These are phyloP conservation scores for Litsea cubeba DNA, from an alignment of 164 flowering plant species.

Conservation along the genomic window DNA sequence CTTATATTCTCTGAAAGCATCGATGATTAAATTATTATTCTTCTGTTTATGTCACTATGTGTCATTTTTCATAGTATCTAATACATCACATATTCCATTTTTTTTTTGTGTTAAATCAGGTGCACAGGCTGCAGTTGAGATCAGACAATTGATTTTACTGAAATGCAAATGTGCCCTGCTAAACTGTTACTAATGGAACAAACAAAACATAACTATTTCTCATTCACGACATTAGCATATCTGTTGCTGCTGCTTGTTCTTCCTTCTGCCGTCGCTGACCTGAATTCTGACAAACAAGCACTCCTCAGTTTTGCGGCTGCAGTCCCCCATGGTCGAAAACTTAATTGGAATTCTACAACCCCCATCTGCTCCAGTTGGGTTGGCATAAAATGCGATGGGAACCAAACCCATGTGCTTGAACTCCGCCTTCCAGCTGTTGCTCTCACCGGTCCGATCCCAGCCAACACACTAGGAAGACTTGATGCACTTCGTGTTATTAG, in stretches of 20 bases:
- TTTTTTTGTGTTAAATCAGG: background rate
- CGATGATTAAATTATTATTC: background rate
- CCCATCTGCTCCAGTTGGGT: slow-evolving; percentile 57
- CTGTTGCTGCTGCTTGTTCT: slow-evolving; percentile 13
- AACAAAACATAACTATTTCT: slow-evolving; percentile 16
- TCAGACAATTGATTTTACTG: background rate
- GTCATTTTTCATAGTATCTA: too few species aligned
- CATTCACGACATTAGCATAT: background rate
- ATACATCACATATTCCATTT: background rate
- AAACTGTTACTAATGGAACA: slow-evolving; percentile 18
- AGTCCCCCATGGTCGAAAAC: slow-evolving; percentile 46
- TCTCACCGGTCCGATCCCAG: slow-evolving; percentile 48
- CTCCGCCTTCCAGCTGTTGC: slow-evolving; percentile 59
- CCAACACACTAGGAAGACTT: slow-evolving; percentile 46
- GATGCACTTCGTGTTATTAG: slow-evolving; percentile 54
- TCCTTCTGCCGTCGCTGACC: slow-evolving; percentile 33
- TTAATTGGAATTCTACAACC: slow-evolving; percentile 46
- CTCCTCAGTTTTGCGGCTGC: slow-evolving; percentile 49
- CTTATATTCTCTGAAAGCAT: background rate
- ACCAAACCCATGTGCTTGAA: slow-evolving; percentile 30
- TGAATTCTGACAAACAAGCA: slow-evolving; percentile 51
- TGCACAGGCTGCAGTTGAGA: background rate
- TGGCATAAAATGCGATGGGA: slow-evolving; percentile 43
- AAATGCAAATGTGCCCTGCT: slow-evolving; percentile 5
- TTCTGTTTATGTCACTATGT: background rate